Evolutionary conservation across 2,329 filamentous ascomycete species (phyloP).

Genomic region (Furcasterigmium furcatum): DNA sequence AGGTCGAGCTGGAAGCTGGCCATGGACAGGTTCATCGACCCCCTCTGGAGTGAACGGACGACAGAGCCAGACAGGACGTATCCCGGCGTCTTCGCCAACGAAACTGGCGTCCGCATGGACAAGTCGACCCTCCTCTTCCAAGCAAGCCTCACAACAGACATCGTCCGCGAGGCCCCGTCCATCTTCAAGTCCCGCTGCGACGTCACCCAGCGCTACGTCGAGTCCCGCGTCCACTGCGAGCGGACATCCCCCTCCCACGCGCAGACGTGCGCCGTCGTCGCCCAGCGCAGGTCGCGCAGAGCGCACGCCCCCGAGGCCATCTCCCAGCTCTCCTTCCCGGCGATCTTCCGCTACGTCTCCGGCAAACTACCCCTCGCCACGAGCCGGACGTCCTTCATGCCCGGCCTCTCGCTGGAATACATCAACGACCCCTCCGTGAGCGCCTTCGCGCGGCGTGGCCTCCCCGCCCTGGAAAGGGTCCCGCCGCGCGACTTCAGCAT

Average conservation of each 20-base stretch:
- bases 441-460: not conserved
- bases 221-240: slow-evolving; percentile 6
- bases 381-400: not conserved
- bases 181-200: not conserved
- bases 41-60: not conserved
- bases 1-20: slow-evolving; percentile 5
- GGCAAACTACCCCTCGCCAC: not conserved
- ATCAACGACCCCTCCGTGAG: slow-evolving; percentile 1
- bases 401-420: slow-evolving; percentile 2
- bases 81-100: not conserved
- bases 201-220: slow-evolving; percentile 5
- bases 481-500: not conserved
- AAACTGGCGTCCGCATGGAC: not conserved
- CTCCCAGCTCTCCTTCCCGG: slow-evolving; percentile 1
- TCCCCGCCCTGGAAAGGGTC: not conserved
- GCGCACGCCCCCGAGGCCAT: slow-evolving; percentile 1
- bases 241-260: not conserved
- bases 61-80: not conserved
- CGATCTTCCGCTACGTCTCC: slow-evolving; percentile 2
- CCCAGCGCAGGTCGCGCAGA: slow-evolving; percentile 1
- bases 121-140: slow-evolving; percentile 3
- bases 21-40: slow-evolving; percentile 2
- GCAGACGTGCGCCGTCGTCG: slow-evolving; percentile 1
- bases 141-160: not conserved
- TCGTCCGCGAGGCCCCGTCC: not conserved